phyloP scores from a whole-genome alignment of 768 basidiomycete genomes.

The Trametes cingulata region DNA sequence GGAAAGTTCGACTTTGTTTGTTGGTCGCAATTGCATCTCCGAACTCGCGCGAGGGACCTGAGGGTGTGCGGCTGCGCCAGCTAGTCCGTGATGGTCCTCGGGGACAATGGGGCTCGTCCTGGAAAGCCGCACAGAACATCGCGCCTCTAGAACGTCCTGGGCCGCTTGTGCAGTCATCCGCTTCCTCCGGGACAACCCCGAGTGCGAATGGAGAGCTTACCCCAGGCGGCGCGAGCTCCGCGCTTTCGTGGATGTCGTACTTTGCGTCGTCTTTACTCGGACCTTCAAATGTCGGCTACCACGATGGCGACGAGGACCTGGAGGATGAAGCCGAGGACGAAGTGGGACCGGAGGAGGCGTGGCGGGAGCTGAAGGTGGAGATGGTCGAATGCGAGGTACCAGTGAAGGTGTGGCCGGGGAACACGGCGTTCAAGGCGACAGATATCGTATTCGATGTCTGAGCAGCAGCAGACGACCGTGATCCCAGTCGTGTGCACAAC shows the following conservation, averaged over 20 bases:
- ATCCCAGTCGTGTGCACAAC: background rate
- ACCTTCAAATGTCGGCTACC: constrained; percentile 49
- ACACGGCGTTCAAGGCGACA: constrained; percentile 80
- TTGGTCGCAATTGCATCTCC: constrained; percentile 73
- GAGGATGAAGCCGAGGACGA: constrained; percentile 35
- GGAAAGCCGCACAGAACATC: constrained; percentile 56
- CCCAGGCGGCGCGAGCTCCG: constrained; percentile 11
- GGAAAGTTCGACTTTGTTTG: constrained; percentile 85
- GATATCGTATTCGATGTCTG: constrained; percentile 79
- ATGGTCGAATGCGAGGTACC: constrained; percentile 95
- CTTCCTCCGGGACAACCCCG: constrained; percentile 22
- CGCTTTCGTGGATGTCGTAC: constrained; percentile 44
- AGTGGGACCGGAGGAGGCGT: constrained; percentile 55
- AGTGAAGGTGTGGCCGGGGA: constrained; percentile 84
- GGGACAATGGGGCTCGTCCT: constrained; percentile 74
- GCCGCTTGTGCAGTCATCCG: constrained; percentile 20
- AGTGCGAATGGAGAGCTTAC: constrained; percentile 20
- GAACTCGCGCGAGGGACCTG: constrained; percentile 44
- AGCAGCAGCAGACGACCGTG: background rate
- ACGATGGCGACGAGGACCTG: constrained; percentile 55
- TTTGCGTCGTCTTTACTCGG: constrained; percentile 43
- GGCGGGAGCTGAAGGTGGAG: constrained; percentile 72
- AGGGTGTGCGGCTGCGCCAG: constrained; percentile 54
- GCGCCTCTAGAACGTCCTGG: constrained; percentile 57
- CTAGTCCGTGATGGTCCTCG: constrained; percentile 57